Conservation (phyloP, 345 rosid genomes). For the Camelina sativa region DNA sequence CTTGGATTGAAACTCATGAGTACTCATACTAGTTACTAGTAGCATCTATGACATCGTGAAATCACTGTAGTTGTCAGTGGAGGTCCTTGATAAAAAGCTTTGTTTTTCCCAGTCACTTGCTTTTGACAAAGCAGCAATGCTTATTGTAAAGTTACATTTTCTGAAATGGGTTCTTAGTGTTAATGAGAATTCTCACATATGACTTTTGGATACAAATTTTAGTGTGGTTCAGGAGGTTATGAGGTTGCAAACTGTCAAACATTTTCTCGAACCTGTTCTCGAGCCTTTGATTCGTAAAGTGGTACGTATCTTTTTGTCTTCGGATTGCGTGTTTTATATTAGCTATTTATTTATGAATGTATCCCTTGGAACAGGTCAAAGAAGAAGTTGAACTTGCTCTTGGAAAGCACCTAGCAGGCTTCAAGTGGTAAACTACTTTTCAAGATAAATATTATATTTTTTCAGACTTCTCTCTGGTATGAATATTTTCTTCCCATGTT, state of each 20-base stretch:
- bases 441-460: not conserved
- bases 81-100: not conserved
- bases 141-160: conserved; percentile 4
- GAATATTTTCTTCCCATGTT: not conserved
- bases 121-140: not conserved
- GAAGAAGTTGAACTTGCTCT: conserved; percentile 95
- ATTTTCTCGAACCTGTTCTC: conserved; percentile 78
- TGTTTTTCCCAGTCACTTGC: not conserved
- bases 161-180: not conserved
- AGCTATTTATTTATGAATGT: not conserved
- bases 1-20: not conserved
- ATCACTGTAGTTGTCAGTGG: not conserved
- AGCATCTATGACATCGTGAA: not conserved
- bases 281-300: conserved; percentile 97
- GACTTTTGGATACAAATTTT: conserved; percentile 36
- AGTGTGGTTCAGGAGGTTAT: conserved; percentile 96
- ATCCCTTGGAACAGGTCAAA: conserved; percentile 65
- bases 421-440: conserved; percentile 60
- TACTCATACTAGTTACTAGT: not conserved
- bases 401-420: conserved; percentile 63
- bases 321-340: not conserved
- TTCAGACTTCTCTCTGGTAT: not conserved
- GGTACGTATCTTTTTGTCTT: conserved; percentile 54
- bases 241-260: conserved; percentile 71
- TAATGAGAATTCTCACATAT: conserved; percentile 32